Conservation (phyloP, 2,329 filamentous ascomycete species). For the Biscogniauxia sp. region DNA sequence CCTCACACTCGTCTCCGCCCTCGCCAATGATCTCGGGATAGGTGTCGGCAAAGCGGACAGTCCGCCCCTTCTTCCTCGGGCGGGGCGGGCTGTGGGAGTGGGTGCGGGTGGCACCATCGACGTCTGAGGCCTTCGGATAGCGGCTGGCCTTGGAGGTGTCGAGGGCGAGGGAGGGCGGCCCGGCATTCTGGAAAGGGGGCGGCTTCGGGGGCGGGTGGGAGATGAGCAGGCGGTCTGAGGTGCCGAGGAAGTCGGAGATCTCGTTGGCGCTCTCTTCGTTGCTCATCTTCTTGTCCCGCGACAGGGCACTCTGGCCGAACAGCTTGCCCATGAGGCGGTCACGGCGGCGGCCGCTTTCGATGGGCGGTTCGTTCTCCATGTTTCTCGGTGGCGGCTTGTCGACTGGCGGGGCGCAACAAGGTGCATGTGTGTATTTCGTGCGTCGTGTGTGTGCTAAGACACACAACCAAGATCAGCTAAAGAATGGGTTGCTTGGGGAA, state of each 20-base stretch:
- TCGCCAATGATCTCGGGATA: slow-evolving; percentile 82
- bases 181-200: slow-evolving; percentile 28
- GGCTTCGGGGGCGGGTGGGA: slow-evolving; percentile 46
- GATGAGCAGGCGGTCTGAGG: slow-evolving; percentile 54
- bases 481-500: background rate
- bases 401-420: slow-evolving; percentile 19
- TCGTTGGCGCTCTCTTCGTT: slow-evolving; percentile 47
- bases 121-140: slow-evolving; percentile 53
- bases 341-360: slow-evolving; percentile 30
- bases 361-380: slow-evolving; percentile 32
- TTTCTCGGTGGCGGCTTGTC: slow-evolving; percentile 8
- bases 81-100: slow-evolving; percentile 45
- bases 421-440: slow-evolving; percentile 3
- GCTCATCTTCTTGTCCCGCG: slow-evolving; percentile 31
- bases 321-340: slow-evolving; percentile 62
- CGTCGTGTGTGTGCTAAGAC: background rate
- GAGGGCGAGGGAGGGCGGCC: slow-evolving; percentile 46
- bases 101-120: slow-evolving; percentile 40
- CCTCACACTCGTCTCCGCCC: slow-evolving; percentile 82
- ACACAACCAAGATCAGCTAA: background rate
- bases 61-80: slow-evolving; percentile 61
- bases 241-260: slow-evolving; percentile 59
- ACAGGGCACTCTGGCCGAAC: slow-evolving; percentile 46
- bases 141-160: slow-evolving; percentile 55
- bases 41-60: slow-evolving; percentile 70